Base-by-base conservation (phyloP, 441 rosid genomes). In the Mallotus japonicus region DNA sequence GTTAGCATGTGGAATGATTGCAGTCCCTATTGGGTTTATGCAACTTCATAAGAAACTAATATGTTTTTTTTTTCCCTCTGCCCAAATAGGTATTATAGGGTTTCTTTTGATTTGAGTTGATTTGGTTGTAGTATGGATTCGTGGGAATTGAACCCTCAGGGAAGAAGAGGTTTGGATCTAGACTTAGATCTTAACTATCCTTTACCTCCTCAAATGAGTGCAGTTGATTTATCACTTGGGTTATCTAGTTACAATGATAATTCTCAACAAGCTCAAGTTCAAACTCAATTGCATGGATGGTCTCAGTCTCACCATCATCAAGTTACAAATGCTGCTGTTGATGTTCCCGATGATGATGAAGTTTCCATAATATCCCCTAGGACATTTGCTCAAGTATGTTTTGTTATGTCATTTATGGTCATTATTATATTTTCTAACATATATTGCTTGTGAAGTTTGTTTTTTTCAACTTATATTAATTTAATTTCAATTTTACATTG, bases 141-240 rank as follows among this genome's bases (percentile, higher is more conserved):
- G 15, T 42, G 53, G 62, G 62, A 6, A 37, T 56, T 62, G 24
- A 62, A 54, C 59, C 16, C 68, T 20, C 62, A 14, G 15, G 44
- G 61, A 14, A 37, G 75, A 14, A 37, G 75, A 72, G 67, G 75
- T 16, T 72, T 72, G 61, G 50, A 40, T 62, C 20, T 63, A 19
- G 69, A 63, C 20, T 8, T 72, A 9, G 75, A 72, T 72, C 75
- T 72, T 44, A 72, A 72, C 59, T 62, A 53, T 63, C 69, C 75
- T 15, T 8, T 53, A 6, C 62, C 49, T 50, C 55, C 56, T 49
- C 69, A 49, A 49, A 49, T 65, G 20, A 62, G 42, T 2, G 40
- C 69, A 37, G 54, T 63, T 10, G 75, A 72, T 11, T 54, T 63
- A 14, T 62, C 75, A 3, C 62, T 63, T 62, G 69, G 69, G 37